These are phyloP conservation scores for Favolaschia claudopus DNA, from an alignment of 768 basidiomycete species.

Conservation along the genomic window DNA sequence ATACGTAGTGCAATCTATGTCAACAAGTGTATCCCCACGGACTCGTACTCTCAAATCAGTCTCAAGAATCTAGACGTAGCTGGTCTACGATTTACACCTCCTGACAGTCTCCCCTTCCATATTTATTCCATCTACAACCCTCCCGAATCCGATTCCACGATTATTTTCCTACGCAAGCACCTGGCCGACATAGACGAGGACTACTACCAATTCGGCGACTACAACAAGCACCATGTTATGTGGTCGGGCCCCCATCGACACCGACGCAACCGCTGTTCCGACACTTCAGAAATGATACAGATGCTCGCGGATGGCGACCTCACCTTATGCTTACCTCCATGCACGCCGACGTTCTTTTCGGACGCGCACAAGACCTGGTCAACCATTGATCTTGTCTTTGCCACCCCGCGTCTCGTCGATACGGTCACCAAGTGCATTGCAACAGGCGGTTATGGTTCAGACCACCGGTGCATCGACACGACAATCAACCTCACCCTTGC, in stretches of 20 bases:
- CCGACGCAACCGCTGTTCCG: background rate
- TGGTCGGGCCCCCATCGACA: background rate
- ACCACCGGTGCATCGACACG: no score
- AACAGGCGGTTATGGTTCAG: no score
- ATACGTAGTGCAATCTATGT: background rate
- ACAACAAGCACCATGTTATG: background rate
- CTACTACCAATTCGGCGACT: background rate
- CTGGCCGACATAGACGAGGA: background rate
- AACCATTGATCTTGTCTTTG: background rate
- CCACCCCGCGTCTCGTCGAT: background rate
- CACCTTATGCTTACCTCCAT: background rate
- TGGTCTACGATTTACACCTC: background rate
- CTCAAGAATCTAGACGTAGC: background rate
- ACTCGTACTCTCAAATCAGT: background rate
- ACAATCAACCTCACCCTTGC: no score
- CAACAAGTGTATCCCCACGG: background rate
- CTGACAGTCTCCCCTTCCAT: background rate
- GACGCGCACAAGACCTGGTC: background rate
- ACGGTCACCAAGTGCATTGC: background rate
- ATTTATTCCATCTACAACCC: background rate
- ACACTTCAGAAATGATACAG: background rate
- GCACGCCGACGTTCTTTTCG: background rate
- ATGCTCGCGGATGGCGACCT: background rate
- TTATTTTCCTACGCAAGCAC: no score
- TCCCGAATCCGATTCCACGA: no score